Evolutionary conservation across 2,329 filamentous ascomycete species (phyloP).

Genomic region (Bipolaris zeicola): DNA sequence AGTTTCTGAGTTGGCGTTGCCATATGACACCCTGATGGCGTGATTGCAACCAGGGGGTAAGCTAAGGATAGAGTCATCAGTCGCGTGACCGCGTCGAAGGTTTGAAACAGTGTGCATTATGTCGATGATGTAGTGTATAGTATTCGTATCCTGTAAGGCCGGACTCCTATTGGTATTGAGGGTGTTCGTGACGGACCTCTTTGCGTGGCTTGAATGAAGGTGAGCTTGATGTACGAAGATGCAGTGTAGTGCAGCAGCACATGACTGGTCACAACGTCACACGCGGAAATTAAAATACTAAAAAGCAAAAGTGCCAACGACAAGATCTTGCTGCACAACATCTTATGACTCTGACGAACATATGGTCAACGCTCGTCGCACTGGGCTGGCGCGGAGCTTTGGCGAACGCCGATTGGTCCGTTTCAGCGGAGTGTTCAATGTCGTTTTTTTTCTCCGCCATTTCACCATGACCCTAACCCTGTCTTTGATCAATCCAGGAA

Average conservation of each 20-base stretch:
- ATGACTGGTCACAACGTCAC: background rate
- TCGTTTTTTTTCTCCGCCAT: conserved; percentile 15
- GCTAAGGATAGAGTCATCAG: background rate
- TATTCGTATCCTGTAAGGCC: background rate
- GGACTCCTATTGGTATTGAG: background rate
- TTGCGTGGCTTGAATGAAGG: background rate
- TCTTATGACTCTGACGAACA: background rate
- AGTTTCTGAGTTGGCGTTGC: background rate
- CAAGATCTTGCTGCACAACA: background rate
- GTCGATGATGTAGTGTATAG: background rate
- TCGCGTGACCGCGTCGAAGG: background rate
- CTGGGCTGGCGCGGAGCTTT: conserved; percentile 3
- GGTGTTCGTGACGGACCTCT: background rate
- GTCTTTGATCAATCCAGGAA: background rate
- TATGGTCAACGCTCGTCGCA: background rate
- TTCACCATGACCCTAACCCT: conserved; percentile 2
- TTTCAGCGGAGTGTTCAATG: conserved; percentile 10
- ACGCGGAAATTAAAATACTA: background rate
- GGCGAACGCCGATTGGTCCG: conserved; percentile 24
- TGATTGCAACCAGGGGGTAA: conserved; percentile 7
- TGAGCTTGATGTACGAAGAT: background rate
- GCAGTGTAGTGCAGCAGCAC: background rate
- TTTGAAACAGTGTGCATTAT: background rate
- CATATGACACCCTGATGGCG: conserved; percentile 27
- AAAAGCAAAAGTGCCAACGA: background rate